A percentile compares a stretch with the other conserved stretches of the same genome.
Evolutionary conservation across 2,329 filamentous ascomycete species (phyloP).

Genomic region (Monilinia aucupariae): DNA sequence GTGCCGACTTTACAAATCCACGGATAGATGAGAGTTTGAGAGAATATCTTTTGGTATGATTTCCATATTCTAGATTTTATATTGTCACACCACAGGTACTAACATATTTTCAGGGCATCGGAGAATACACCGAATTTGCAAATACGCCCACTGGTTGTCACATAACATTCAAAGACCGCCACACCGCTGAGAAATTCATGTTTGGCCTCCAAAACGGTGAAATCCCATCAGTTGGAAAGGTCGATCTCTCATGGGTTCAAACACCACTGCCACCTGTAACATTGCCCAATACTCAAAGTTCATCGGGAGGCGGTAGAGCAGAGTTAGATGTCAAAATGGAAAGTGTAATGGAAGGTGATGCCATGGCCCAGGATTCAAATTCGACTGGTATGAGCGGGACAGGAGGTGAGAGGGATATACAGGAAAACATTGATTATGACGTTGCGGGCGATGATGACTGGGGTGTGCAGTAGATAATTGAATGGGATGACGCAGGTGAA

Average conservation of each 20-base stretch:
- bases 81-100: constrained; percentile 5
- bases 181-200: constrained; percentile 66
- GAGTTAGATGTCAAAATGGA: constrained; percentile 16
- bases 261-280: constrained; percentile 30
- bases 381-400: constrained; percentile 17
- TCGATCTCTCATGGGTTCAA: constrained; percentile 61
- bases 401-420: constrained; percentile 19
- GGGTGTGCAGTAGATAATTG: constrained; percentile 12
- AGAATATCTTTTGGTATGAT: constrained; percentile 63
- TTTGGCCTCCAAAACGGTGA: constrained; percentile 50
- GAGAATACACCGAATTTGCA: constrained; percentile 56
- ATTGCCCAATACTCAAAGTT: constrained; percentile 17
- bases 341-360: constrained; percentile 33
- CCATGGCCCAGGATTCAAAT: constrained; percentile 27
- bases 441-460: constrained; percentile 40
- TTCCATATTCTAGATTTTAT: neutral
- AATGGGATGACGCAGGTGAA: neutral
- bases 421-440: constrained; percentile 38
- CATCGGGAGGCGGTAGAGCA: neutral
- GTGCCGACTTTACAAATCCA: constrained; percentile 56
- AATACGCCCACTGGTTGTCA: constrained; percentile 44
- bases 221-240: constrained; percentile 57
- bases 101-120: constrained; percentile 46
- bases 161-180: constrained; percentile 61
- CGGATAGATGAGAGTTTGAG: constrained; percentile 64